phyloP scores from a whole-genome alignment of 306 rosid species.

The Vigna trinervia region DNA sequence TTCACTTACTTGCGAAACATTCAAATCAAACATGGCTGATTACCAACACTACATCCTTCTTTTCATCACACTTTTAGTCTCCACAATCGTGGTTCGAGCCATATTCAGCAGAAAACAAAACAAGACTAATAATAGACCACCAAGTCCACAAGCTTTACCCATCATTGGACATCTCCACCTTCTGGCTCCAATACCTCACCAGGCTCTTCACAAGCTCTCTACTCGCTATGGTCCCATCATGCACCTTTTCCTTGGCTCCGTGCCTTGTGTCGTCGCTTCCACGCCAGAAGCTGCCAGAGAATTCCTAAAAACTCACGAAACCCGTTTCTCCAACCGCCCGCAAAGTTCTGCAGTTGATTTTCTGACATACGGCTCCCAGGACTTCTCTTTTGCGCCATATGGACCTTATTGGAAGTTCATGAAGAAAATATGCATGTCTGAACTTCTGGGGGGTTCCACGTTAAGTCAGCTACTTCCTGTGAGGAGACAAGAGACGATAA shows the following conservation, averaged over 20 bases:
- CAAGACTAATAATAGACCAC: conserved; percentile 48
- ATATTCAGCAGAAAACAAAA: conserved; percentile 42
- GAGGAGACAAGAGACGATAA: conserved; percentile 57
- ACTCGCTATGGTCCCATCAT: conserved; percentile 64
- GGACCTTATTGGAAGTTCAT: conserved; percentile 82
- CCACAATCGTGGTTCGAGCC: conserved; percentile 47
- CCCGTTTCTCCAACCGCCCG: conserved; percentile 60
- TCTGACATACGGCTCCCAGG: conserved; percentile 63
- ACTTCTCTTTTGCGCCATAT: conserved; percentile 63
- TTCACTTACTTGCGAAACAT: conserved; percentile 10
- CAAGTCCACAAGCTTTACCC: conserved; percentile 63
- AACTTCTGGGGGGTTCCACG: conserved; percentile 67
- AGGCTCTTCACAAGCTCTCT: conserved; percentile 62
- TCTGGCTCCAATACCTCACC: conserved; percentile 61
- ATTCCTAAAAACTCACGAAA: conserved; percentile 69
- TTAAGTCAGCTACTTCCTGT: conserved; percentile 54
- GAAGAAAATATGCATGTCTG: conserved; percentile 70
- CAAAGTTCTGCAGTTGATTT: conserved; percentile 53
- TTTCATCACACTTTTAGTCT: conserved; percentile 41
- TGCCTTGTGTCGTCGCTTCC: conserved; percentile 64
- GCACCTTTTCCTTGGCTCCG: conserved; percentile 63
- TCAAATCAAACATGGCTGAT: conserved; percentile 46
- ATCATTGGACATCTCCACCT: conserved; percentile 73
- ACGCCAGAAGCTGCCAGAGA: conserved; percentile 64
- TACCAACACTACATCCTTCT: conserved; percentile 42